Conservation (phyloP, 805 yeast genomes). For the Saturnispora galanensis region DNA sequence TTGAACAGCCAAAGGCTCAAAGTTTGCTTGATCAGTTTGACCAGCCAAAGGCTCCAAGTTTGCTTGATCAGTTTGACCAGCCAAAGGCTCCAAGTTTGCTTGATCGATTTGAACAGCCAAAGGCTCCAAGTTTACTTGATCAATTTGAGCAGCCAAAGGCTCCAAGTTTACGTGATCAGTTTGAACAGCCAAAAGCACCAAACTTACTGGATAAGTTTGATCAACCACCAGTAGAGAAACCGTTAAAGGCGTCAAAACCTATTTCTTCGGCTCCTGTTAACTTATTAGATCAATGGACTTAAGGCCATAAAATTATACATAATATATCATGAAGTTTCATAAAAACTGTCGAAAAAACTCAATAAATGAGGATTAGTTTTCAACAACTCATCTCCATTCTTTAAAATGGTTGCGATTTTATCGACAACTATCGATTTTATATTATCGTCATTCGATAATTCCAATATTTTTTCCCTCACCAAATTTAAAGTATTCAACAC, state of each 20-base stretch:
- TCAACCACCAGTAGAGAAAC: neutral
- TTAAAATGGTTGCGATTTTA: slow-evolving; percentile 12
- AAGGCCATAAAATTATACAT: neutral
- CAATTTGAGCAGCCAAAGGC: neutral
- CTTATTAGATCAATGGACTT: slow-evolving; percentile 7
- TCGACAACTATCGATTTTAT: slow-evolving; percentile 11
- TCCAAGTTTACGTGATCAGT: neutral
- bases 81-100: too few relatives aligned
- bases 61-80: too few relatives aligned
- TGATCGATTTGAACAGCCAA: neutral
- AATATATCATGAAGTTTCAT: slow-evolving; percentile 9
- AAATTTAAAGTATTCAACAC: slow-evolving; percentile 9
- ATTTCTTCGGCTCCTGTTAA: neutral
- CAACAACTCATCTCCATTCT: slow-evolving; percentile 16
- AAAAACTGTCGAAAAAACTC: slow-evolving; percentile 18
- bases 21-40: slow-evolving; percentile 5
- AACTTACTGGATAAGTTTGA: slow-evolving; percentile 6
- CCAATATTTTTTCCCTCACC: slow-evolving; percentile 4
- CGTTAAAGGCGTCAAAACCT: neutral
- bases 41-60: neutral
- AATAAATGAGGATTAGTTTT: slow-evolving; percentile 15
- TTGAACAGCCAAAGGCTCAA: neutral
- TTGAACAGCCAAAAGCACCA: neutral
- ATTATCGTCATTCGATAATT: slow-evolving; percentile 1
- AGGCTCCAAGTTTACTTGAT: neutral